Evolutionary conservation across 108 stramenopile species (phyloP).

Genomic region (Stephanodiscus triporus): DNA sequence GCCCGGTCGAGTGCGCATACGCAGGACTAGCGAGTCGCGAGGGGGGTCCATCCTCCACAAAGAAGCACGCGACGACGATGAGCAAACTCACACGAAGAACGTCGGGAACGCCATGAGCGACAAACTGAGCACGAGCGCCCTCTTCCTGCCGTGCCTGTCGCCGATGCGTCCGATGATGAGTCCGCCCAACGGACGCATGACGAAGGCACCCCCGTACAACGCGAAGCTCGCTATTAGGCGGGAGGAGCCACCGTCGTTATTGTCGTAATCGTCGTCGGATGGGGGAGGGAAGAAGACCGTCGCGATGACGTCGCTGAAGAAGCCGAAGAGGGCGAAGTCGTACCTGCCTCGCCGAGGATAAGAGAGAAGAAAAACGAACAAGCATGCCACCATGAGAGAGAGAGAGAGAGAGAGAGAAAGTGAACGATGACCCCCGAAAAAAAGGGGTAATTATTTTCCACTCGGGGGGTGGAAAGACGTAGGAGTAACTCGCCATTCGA

Average conservation of each 20-base stretch:
- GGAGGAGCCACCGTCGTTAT: conserved; percentile 24
- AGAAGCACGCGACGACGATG: not conserved
- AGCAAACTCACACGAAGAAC: conserved; percentile 25
- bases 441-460: too few relatives aligned
- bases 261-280: conserved; percentile 11
- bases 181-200: conserved; percentile 79
- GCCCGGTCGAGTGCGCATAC: too few relatives aligned
- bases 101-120: conserved; percentile 86
- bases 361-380: not conserved
- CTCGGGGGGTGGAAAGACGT: too few relatives aligned
- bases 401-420: not conserved
- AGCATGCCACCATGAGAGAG: not conserved
- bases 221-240: conserved; percentile 78
- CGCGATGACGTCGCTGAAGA: conserved; percentile 63
- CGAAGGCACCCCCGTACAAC: conserved; percentile 88
- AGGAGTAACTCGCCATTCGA: not conserved
- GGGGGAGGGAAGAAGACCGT: conserved; percentile 67
- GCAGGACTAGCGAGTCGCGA: too few relatives aligned
- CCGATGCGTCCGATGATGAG: conserved; percentile 75
- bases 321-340: conserved; percentile 75
- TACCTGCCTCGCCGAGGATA: conserved; percentile 44
- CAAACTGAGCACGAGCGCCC: conserved; percentile 63
- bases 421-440: not conserved
- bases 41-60: too few relatives aligned
- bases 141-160: conserved; percentile 75